phyloP scores from a whole-genome alignment of 225 moss, liverwort and hornwort genomes.

The Climacium dendroides region DNA sequence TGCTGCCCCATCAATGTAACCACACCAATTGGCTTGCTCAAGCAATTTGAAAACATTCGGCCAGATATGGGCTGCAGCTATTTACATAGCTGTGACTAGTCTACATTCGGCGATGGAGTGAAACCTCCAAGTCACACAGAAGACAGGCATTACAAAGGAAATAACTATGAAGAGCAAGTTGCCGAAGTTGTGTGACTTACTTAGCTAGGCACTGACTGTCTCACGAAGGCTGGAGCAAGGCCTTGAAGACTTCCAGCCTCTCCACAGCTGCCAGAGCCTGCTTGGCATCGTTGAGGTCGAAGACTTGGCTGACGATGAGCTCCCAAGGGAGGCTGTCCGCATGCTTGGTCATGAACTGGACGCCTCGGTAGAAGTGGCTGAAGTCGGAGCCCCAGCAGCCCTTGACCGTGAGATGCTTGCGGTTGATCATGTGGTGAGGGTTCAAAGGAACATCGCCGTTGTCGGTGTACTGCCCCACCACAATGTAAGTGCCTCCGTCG shows the following conservation, averaged over 20 bases:
- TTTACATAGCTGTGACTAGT: background rate
- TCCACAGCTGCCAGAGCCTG: slow-evolving; percentile 47
- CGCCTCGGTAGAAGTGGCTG: slow-evolving; percentile 74
- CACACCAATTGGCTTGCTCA: background rate
- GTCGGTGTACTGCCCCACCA: slow-evolving; percentile 76
- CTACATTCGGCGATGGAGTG: background rate
- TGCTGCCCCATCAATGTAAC: too few species aligned
- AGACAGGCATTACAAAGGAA: background rate
- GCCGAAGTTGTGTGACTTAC: background rate
- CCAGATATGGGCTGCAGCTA: background rate
- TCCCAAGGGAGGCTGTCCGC: slow-evolving; percentile 50
- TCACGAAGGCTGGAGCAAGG: slow-evolving; percentile 31
- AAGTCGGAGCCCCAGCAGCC: slow-evolving; percentile 91
- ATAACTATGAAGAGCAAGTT: background rate
- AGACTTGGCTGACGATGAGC: slow-evolving; percentile 38
- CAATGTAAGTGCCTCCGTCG: slow-evolving; percentile 62
- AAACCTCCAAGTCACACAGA: background rate
- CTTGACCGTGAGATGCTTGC: slow-evolving; percentile 63
- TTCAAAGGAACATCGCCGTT: slow-evolving; percentile 64
- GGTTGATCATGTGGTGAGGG: slow-evolving; percentile 64
- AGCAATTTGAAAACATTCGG: background rate
- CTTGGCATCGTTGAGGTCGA: slow-evolving; percentile 24
- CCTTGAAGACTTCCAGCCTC: slow-evolving; percentile 61
- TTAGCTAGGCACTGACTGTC: background rate
- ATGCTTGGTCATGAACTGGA: slow-evolving; percentile 68